Evolutionary conservation across 1,284 basidiomycete species (phyloP), one percentile per base, ranked within the genome.

Genomic region (Termitomyces sp.): DNA sequence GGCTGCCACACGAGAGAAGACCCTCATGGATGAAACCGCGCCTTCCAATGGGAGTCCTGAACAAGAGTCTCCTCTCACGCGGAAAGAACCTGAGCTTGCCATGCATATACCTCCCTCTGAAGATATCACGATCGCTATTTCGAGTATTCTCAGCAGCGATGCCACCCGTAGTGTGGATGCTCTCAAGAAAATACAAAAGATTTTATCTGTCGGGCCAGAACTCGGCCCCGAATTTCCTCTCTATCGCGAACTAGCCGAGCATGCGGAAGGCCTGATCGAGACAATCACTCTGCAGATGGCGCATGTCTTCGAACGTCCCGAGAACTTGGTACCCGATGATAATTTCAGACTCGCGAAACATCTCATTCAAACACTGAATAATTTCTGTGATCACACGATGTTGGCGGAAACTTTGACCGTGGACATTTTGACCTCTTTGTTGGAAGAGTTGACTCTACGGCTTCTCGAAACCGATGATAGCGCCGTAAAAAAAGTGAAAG

Each of bases 311-410:
- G 90, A 92, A 54, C 80, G 82, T 45, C 84, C 84, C 1, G 83
- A 90, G 26, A 83, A 89, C 49, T 75, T 96, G 28, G 69, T 83
- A 5, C 76, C 83, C 5, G 84, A 87, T 17, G 82, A 88, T 59
- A 91, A 90, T 65, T 92, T 96, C 72, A 82, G 95, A 42, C 77
- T 98, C 8, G 92, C 94, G 52, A 98, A 98, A 71, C 95, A 97
- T 69, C 81, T 98, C 50, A 96, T 98, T 63, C 94, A 97, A 70
- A 94, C 94, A 0, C 79, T 95, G 31, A 93, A 94, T 64, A 90
- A 90, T 30, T 94, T 94, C 68, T 94, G 92, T 64, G 93, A 95
- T 65, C 90, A 94, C 67, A 70, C 82, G 21, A 79, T 89, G 57
- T 75, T 95, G 38, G 88, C 90, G 5, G 88, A 92, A 68, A 90